Evolutionary conservation across 164 flowering plant genomes (phyloP), one percentile per base, ranked within the genome.

Genomic region (Brasenia schreberi): DNA sequence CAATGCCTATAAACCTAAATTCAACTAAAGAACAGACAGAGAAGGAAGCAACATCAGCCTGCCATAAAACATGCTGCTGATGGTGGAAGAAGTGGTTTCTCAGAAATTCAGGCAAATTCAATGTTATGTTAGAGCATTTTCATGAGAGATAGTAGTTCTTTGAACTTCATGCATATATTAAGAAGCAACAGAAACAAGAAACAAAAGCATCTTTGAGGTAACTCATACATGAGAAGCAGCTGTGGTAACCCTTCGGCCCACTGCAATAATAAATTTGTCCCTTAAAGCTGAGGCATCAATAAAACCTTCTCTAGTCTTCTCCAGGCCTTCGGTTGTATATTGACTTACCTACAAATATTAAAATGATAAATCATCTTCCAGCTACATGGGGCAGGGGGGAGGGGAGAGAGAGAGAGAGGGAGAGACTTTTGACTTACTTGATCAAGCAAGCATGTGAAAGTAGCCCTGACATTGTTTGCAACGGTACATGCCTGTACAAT

Each of bases 231-330:
- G 94, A 68, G 99, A 92, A 71, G 97, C 97, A 82, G 96, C 97
- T 42, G 97, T 97, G 72, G 97, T 97, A 73, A 94, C 96, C 74
- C 99, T 89, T 79, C 89, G 82, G 71, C 92, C 89, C 56, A 95
- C 73, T 27, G 97, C 97, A 68, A 94, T 80, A 74, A 91, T 82
- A 84, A 82, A 94, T 69, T 86, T 84, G 75, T 95, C 99, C 85
- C 97, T 88, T 83, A 88, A 78, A 69, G 89, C 82, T 39, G 97
- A 90, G 77, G 99, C 99, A 74, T 95, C 99, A 71, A 85, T 86
- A 69, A 95, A 78, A 79, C 94, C 79, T 63, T 95, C 99, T 71
- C 97, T 81, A 67, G 99, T 90, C 69, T 94, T 77, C 70, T 92
- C 99, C 67, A 95, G 93, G 66, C 99, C 97, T 61, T 87, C 96